These are phyloP conservation scores for Globisporangium sylvaticum DNA, from an alignment of 352 stramenopile genomes.

Conservation along the genomic window DNA sequence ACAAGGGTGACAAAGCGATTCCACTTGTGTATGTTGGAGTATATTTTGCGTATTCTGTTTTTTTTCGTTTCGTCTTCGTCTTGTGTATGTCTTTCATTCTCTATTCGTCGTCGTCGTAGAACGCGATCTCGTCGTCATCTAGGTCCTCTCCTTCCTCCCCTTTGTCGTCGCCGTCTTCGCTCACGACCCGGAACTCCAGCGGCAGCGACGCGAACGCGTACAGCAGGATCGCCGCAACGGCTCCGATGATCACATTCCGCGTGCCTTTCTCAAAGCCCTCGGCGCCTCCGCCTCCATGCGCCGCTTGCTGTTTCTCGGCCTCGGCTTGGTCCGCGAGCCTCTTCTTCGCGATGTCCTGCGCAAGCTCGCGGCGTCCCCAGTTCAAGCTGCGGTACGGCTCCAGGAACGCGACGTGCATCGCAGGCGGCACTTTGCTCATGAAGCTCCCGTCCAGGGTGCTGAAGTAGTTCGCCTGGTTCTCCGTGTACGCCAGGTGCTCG, in stretches of 20 bases:
- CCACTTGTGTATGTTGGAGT: constrained; percentile 18
- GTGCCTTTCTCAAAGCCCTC: constrained; percentile 69
- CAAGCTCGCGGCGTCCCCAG: constrained; percentile 72
- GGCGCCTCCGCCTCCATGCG: constrained; percentile 17
- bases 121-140: constrained; percentile 19
- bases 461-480: constrained; percentile 80
- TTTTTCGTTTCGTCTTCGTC: background rate
- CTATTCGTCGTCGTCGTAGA: constrained; percentile 40
- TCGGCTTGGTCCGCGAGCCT: constrained; percentile 34
- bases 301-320: constrained; percentile 16
- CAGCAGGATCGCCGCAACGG: constrained; percentile 59
- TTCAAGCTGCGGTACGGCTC: constrained; percentile 80
- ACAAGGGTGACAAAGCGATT: background rate
- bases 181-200: constrained; percentile 45
- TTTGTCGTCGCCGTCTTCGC: constrained; percentile 38
- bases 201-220: constrained; percentile 70
- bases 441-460: constrained; percentile 41
- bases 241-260: constrained; percentile 79
- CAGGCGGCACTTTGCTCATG: constrained; percentile 63
- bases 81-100: background rate
- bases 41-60: constrained; percentile 17
- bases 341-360: constrained; percentile 48
- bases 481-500: constrained; percentile 46
- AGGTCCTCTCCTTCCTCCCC: constrained; percentile 31
- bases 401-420: constrained; percentile 64